Conservation (phyloP, 768 basidiomycete genomes). For the Suillus weaverae region DNA sequence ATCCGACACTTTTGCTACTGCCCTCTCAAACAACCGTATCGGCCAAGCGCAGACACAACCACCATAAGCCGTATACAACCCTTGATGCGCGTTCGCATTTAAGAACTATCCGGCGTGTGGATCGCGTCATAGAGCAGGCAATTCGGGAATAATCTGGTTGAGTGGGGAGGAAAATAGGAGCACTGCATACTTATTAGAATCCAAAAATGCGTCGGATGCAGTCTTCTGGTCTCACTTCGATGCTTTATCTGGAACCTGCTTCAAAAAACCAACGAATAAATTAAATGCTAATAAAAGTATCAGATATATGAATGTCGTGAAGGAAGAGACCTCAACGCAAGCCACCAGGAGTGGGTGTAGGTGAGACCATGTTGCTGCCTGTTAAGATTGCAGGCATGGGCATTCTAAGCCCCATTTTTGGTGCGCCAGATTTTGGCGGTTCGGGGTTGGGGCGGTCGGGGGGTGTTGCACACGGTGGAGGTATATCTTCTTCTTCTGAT, state of each 20-base stretch:
- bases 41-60: too few species aligned
- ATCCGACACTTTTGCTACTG: neutral
- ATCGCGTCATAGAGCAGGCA: neutral
- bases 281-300: neutral
- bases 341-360: conserved; percentile 38
- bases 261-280: neutral
- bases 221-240: neutral
- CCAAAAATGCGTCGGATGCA: neutral
- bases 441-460: conserved; percentile 57
- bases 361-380: conserved; percentile 47
- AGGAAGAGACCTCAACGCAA: neutral
- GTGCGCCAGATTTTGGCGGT: conserved; percentile 52
- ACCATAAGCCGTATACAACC: neutral
- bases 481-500: conserved; percentile 35
- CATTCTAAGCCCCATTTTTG: conserved; percentile 39
- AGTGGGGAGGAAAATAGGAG: neutral
- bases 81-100: neutral
- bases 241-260: neutral
- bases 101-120: neutral
- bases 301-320: neutral
- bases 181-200: neutral
- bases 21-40: neutral
- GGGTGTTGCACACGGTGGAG: conserved; percentile 43
- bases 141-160: neutral
- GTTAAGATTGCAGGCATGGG: conserved; percentile 41